Percentiles rank a stretch among this genome's conserved stretches.
phyloP scores from a whole-genome alignment of 1,284 basidiomycete genomes.

The Ceratobasidium sp. region DNA sequence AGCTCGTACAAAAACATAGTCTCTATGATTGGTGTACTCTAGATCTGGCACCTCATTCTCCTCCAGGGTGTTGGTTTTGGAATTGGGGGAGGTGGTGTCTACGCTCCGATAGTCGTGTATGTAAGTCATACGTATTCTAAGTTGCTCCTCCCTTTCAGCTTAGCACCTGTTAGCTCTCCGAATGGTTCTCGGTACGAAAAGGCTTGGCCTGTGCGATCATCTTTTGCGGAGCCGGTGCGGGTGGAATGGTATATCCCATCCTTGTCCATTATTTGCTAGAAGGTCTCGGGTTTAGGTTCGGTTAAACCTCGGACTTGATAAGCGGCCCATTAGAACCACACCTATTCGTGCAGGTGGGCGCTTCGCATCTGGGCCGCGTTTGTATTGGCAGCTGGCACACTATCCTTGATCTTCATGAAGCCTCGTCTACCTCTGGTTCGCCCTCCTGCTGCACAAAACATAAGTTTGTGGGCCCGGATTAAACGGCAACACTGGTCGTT shows the following conservation, averaged over 20 bases:
- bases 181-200: conserved; percentile 47
- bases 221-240: conserved; percentile 48
- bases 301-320: neutral
- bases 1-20: neutral
- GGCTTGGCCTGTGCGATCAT: conserved; percentile 44
- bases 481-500: conserved; percentile 36
- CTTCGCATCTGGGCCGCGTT: conserved; percentile 48
- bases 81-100: conserved; percentile 44
- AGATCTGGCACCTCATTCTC: conserved; percentile 45
- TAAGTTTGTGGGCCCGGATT: neutral
- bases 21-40: no score
- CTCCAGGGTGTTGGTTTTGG: conserved; percentile 44
- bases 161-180: conserved; percentile 29
- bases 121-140: neutral
- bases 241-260: conserved; percentile 49
- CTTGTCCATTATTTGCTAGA: conserved; percentile 47
- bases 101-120: conserved; percentile 43
- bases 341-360: conserved; percentile 45
- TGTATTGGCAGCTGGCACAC: conserved; percentile 22
- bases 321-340: neutral
- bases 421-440: conserved; percentile 36
- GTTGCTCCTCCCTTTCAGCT: no score
- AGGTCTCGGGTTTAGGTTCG: conserved; percentile 46
- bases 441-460: neutral
- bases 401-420: conserved; percentile 25